Base-by-base conservation (phyloP, 2,329 filamentous ascomycete species). In the Alternaria triticimaculans region DNA sequence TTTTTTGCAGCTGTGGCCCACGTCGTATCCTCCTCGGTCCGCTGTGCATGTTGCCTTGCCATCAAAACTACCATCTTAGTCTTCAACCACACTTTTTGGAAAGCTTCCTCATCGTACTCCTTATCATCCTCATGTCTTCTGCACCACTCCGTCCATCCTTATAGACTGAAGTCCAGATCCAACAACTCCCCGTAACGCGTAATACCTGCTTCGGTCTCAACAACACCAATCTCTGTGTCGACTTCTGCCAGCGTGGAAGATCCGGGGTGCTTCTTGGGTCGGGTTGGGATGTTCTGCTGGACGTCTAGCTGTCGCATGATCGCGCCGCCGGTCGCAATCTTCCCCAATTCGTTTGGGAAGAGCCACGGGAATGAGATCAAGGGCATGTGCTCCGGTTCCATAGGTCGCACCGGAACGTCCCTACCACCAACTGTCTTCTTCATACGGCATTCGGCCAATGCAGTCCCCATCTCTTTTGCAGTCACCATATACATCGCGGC, bases 331-430 rank as follows among this genome's bases (percentile, higher is more conserved):
- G 81, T 87, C 2, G 91, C 92, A 70, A 97, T 89, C 51, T 85
- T 85, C 1, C 91, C 90, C 5, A 97, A 83, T 63, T 93, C 87
- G 48, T 86, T 85, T 12, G 89, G 85, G 67, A 98, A 97, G 2
- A 98, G 83, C 96, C 96, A 99, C 0, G 96, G 95, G 72, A 97
- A 98, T 63, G 91, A 96, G 71, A 97, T 96, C 9, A 98, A 83
- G 0, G 96, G 95, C 85, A 94, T 90, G 3, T 82, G 92, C 9
- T 83, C 83, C 3, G 83, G 73, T 11, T 79, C 81, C 73, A 81
- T 80, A 20, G 74, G 76, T 21, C 80, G 76, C 12, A 75, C 44
- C 6, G 79, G 80, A 7, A 82, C 72, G n/a, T 74, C 70, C 28
- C 74, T 67, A 2, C 80, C 82, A 15, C 77, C 83, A 7, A 79